Evolutionary conservation across 495 filamentous ascomycete species (phyloP).

Genomic region (Penicillium manginii): DNA sequence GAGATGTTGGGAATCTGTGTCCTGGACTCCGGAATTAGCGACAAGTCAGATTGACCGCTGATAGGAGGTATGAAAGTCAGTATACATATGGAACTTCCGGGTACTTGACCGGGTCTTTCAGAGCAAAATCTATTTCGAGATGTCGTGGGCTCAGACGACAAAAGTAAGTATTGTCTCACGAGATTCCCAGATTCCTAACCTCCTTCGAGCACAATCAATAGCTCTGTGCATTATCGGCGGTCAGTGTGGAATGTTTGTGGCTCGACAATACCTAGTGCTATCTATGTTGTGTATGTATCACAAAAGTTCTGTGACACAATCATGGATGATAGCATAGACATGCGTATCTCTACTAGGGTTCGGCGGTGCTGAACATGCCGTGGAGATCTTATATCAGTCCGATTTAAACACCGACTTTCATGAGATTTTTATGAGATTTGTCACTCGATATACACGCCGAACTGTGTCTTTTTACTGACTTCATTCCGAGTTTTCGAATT

Average conservation of each 20-base stretch:
- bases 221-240: conserved; percentile 21
- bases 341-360: neutral
- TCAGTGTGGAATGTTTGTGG: conserved; percentile 19
- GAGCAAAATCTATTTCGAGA: conserved; percentile 27
- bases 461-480: neutral
- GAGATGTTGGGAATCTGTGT: conserved; percentile 6
- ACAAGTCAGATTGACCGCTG: conserved; percentile 16
- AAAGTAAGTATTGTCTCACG: conserved; percentile 23
- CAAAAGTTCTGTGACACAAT: conserved; percentile 19
- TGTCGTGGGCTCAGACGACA: conserved; percentile 17
- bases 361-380: conserved; percentile 13
- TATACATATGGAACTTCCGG: conserved; percentile 15
- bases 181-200: neutral
- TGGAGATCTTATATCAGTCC: conserved; percentile 19
- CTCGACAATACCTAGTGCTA: conserved; percentile 22
- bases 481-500: neutral
- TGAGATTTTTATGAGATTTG: conserved; percentile 1
- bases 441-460: neutral
- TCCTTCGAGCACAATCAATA: conserved; percentile 23
- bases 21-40: conserved; percentile 22
- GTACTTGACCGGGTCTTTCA: conserved; percentile 12
- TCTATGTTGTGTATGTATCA: conserved; percentile 30
- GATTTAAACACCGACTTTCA: conserved; percentile 25
- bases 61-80: conserved; percentile 18
- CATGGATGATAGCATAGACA: conserved; percentile 11